A percentile compares a stretch with the other conserved stretches of the same genome.
These are phyloP conservation scores for Plasmopara halstedii DNA, from an alignment of 352 stramenopile species.

Conservation along the genomic window DNA sequence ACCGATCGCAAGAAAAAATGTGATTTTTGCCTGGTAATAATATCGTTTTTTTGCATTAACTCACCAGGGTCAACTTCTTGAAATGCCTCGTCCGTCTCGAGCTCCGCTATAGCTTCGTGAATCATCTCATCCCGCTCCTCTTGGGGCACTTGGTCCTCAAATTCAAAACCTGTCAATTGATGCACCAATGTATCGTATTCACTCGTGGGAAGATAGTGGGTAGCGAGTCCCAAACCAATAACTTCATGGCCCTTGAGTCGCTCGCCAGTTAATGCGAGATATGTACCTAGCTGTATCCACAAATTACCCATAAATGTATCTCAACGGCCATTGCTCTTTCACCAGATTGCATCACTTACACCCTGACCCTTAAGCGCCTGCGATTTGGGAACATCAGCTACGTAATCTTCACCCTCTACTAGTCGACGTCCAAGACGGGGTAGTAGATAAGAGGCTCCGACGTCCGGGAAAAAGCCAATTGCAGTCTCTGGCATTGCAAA, in stretches of 20 bases:
- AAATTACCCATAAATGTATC: constrained; percentile 3
- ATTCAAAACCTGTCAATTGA: constrained; percentile 79
- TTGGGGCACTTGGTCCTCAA: constrained; percentile 58
- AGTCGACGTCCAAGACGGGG: constrained; percentile 76
- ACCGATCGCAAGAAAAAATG: constrained; percentile 17
- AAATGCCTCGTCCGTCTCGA: constrained; percentile 81
- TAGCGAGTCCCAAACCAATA: constrained; percentile 92
- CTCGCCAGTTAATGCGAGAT: constrained; percentile 92
- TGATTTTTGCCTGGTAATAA: constrained; percentile 3
- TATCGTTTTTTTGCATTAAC: constrained; percentile 1
- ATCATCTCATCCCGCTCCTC: constrained; percentile 83
- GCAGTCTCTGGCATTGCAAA: constrained; percentile 99
- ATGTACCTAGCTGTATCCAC: constrained; percentile 75
- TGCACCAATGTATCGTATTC: constrained; percentile 85
- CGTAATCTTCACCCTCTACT: constrained; percentile 61
- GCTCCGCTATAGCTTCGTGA: constrained; percentile 62
- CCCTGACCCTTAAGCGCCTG: constrained; percentile 66
- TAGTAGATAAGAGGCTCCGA: constrained; percentile 91
- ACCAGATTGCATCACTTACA: constrained; percentile 20
- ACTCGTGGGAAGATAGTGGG: constrained; percentile 91
- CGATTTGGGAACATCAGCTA: constrained; percentile 59
- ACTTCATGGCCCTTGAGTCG: constrained; percentile 86
- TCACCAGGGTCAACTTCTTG: constrained; percentile 61
- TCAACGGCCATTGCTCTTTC: neutral
- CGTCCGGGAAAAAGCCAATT: constrained; percentile 98